Evolutionary conservation across 495 filamentous ascomycete genomes (phyloP).

Genomic region (Usnea hakonensis): DNA sequence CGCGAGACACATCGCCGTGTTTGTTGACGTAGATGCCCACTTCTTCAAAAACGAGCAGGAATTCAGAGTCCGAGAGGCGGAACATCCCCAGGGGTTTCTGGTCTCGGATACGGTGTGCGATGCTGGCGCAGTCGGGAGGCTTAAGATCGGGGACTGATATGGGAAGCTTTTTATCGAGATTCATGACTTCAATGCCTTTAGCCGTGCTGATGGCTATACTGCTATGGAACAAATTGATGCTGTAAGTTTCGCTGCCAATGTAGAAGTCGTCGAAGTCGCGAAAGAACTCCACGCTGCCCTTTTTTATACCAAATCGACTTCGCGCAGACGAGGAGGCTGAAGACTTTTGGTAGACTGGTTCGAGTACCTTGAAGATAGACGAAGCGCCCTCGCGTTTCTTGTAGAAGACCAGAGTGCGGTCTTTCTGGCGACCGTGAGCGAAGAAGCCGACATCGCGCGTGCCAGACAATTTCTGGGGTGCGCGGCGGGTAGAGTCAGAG

Average conservation of each 20-base stretch:
- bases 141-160: conserved; percentile 83
- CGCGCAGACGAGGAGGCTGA: conserved; percentile 40
- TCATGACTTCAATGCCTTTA: conserved; percentile 92
- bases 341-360: conserved; percentile 82
- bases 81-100: conserved; percentile 93
- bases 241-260: conserved; percentile 91
- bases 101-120: conserved; percentile 68
- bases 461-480: conserved; percentile 85
- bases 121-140: conserved; percentile 54
- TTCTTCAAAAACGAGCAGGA: conserved; percentile 87
- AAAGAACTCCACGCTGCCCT: conserved; percentile 87
- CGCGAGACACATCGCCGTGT: conserved; percentile 86
- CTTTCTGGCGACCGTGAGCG: conserved; percentile 92
- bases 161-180: conserved; percentile 89
- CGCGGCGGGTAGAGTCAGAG: conserved; percentile 48
- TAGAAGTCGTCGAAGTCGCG: conserved; percentile 98
- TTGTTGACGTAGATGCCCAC: conserved; percentile 98
- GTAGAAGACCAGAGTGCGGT: conserved; percentile 87
- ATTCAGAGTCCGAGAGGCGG: conserved; percentile 84
- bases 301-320: conserved; percentile 51
- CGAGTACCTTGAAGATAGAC: conserved; percentile 92
- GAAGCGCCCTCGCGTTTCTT: conserved; percentile 89
- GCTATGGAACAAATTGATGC: conserved; percentile 90
- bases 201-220: conserved; percentile 85
- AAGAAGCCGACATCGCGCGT: conserved; percentile 91